phyloP scores from a whole-genome alignment of 768 basidiomycete species.

The Leucocoprinus leucothites region DNA sequence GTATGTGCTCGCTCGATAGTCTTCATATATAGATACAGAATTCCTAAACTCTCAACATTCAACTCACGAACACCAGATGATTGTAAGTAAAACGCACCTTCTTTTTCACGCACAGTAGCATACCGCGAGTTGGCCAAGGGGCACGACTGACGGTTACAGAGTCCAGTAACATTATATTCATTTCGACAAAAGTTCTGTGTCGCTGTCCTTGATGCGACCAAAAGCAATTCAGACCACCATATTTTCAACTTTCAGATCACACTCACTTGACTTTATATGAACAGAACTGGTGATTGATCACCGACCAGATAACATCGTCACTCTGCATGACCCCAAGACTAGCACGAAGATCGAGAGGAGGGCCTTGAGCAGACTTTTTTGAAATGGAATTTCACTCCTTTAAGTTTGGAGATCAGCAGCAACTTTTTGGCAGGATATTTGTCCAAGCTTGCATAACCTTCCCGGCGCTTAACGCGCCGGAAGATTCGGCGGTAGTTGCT shows the following conservation, averaged over 20 bases:
- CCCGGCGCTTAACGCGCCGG: background rate
- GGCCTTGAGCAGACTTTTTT: background rate
- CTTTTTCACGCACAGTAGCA: conserved; percentile 95
- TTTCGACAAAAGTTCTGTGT: conserved; percentile 99
- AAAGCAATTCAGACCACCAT: conserved; percentile 13
- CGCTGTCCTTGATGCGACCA: conserved; percentile 55
- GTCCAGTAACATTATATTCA: conserved; percentile 96
- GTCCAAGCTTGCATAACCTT: conserved; percentile 4
- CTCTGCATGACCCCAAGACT: conserved; percentile 62
- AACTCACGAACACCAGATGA: background rate
- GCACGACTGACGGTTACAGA: conserved; percentile 94
- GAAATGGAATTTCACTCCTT: background rate
- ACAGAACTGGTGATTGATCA: conserved; percentile 93
- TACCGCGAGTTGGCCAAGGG: conserved; percentile 97
- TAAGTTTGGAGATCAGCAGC: background rate
- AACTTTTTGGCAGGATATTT: conserved; percentile 3
- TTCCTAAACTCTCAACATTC: conserved; percentile 44
- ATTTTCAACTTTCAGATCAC: background rate
- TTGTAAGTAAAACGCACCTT: conserved; percentile 51
- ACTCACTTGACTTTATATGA: conserved; percentile 99
- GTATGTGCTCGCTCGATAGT: conserved; percentile 97
- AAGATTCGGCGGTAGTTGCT: background rate
- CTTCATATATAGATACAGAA: conserved; percentile 92
- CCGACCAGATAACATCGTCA: conserved; percentile 99
- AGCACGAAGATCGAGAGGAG: background rate